phyloP scores from a whole-genome alignment of 2,329 filamentous ascomycete species.

The Paracorniculantispora psalliotae region DNA sequence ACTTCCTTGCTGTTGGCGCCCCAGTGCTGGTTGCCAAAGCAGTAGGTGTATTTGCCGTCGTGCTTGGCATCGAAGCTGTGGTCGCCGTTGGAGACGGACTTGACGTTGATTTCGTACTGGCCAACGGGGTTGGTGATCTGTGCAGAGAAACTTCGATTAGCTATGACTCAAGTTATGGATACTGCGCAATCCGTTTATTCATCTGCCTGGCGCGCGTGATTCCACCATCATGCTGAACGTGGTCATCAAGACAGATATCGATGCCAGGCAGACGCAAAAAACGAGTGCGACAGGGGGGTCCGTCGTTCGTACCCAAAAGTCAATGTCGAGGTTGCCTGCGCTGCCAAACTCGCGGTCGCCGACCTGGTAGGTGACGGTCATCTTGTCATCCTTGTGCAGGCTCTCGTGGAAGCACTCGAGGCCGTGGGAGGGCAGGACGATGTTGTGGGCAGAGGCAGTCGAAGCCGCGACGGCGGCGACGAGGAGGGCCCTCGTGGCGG shows the following conservation, averaged over 20 bases:
- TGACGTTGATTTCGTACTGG: constrained; percentile 74
- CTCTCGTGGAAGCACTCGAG: constrained; percentile 96
- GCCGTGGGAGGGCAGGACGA: constrained; percentile 87
- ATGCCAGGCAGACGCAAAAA: background rate
- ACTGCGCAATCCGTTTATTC: background rate
- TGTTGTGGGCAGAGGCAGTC: constrained; percentile 80
- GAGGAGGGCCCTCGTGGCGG: constrained; percentile 40
- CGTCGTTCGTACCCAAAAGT: constrained; percentile 80
- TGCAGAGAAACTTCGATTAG: constrained; percentile 15
- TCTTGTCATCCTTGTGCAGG: constrained; percentile 89
- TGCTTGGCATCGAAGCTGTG: constrained; percentile 80
- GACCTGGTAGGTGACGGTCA: constrained; percentile 98
- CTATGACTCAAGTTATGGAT: constrained; percentile 1
- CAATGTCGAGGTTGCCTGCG: constrained; percentile 90
- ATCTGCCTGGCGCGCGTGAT: background rate
- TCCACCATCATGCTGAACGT: background rate
- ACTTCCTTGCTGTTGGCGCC: constrained; percentile 95
- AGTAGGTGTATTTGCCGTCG: constrained; percentile 92
- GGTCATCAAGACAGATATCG: background rate
- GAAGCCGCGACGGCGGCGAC: constrained; percentile 41
- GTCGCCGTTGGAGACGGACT: constrained; percentile 81
- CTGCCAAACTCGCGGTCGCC: constrained; percentile 94
- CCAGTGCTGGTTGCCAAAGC: constrained; percentile 99
- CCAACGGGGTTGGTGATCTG: constrained; percentile 74
- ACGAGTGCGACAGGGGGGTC: background rate